phyloP scores from a whole-genome alignment of 2,329 filamentous ascomycete genomes.

The Sordariomycetes sp. region DNA sequence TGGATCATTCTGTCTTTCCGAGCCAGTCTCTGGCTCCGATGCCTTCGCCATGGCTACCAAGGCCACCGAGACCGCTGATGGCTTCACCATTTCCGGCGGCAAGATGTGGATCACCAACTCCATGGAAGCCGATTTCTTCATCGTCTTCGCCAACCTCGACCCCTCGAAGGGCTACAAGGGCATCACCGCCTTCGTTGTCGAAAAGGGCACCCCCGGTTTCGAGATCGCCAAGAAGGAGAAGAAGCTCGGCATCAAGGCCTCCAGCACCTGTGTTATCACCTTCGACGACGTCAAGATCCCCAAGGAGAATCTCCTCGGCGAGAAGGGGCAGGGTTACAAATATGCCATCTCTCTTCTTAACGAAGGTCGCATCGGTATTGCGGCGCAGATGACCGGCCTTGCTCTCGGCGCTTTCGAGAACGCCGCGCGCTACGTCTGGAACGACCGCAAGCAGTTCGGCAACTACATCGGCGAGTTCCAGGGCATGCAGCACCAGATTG shows the following conservation, averaged over 20 bases:
- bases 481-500: slow-evolving; percentile 98
- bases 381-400: slow-evolving; percentile 96
- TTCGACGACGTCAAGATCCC: slow-evolving; percentile 94
- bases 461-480: slow-evolving; percentile 93
- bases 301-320: slow-evolving; percentile 77
- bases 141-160: slow-evolving; percentile 95
- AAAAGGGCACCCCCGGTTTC: slow-evolving; percentile 84
- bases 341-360: slow-evolving; percentile 92
- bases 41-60: slow-evolving; percentile 92
- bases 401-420: slow-evolving; percentile 94
- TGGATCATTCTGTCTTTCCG: slow-evolving; percentile 85
- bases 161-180: slow-evolving; percentile 91
- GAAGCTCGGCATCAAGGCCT: slow-evolving; percentile 94
- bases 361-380: slow-evolving; percentile 95
- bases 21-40: slow-evolving; percentile 88
- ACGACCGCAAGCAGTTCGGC: slow-evolving; percentile 96
- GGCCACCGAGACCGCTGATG: slow-evolving; percentile 71
- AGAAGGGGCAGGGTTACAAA: slow-evolving; percentile 91
- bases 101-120: slow-evolving; percentile 99
- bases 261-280: slow-evolving; percentile 93
- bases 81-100: slow-evolving; percentile 79
- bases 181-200: slow-evolving; percentile 91
- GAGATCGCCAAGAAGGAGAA: slow-evolving; percentile 99
- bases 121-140: slow-evolving; percentile 88
- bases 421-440: slow-evolving; percentile 88